Base-by-base conservation (phyloP, 1,284 basidiomycete genomes). In the Phlebopus sp. region DNA sequence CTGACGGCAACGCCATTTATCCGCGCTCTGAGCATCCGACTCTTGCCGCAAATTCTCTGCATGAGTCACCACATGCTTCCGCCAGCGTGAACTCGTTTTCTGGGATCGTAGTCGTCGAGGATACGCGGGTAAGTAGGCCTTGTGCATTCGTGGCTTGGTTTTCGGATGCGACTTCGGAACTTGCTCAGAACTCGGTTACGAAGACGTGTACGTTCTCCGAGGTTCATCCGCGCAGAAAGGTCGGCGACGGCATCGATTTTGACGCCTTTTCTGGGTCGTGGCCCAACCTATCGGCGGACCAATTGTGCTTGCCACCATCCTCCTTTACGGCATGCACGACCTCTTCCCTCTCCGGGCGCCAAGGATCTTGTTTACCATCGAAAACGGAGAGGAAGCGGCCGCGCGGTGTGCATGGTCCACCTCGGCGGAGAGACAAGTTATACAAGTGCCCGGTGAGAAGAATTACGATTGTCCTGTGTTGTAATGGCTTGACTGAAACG, bases 371-470 rank as follows among this genome's bases (percentile, higher is more conserved):
- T 43, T 32, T 37, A 38, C 18, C 34, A 29, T 27, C 34, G 49
- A 37, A 25, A 43, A 51, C 37, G 35, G 42, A 44, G 41, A 46
- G 43, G 42, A 53, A 39, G 30, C 40, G 48, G 38, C 51, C 47
- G 42, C 57, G 48, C 32, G 43, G 35, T 51, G 50, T 2, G 31
- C 19, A 14, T 17, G 47, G 47, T 13, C 38, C 36, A n/a, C 32
- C 42, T 21, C 41, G 37, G 37, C 46, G 46, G 48, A 52, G 69
- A 52, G 68, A 70, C 57, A 69, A 71, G 60, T 51, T 59, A 51
- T 68, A 59, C 58, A 70, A 64, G 53, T 72, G 67, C 57, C 68
- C 64, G 36, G 71, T 70, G 58, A 60, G 69, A 60, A 25, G 29
- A 27, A 23, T 43, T 32, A 29, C 43, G 27, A 19, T 38, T 15